Base-by-base conservation (phyloP, 2,329 filamentous ascomycete species). In the Colletotrichum lentis region DNA sequence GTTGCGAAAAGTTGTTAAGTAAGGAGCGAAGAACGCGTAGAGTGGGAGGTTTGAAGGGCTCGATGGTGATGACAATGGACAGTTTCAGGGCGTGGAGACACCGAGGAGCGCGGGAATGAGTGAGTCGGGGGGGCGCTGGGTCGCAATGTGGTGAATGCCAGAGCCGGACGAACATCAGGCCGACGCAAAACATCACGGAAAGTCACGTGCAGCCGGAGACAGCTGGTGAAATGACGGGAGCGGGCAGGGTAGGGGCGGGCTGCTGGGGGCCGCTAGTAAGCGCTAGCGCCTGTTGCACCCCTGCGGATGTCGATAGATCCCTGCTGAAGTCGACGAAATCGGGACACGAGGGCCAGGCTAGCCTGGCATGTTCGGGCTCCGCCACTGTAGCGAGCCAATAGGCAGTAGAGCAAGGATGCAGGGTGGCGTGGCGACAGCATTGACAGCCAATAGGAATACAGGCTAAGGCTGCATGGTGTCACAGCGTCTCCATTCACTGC, bases 71-170 rank as follows among this genome's bases (percentile, higher is more conserved):
- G 67, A 58, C 31, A 53, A 69, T 49, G 67, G 67, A 67, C 18
- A 57, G 67, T 63, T 69, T 58, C 67, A 67, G 67, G 52, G 67
- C 67, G 67, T 69, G 67, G 67, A 56, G 66, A 69, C 67, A 55
- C 57, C 20, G 67, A 69, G 63, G 66, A 69, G 62, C 37, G 67
- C 62, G 67, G 63, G 67, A 69, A 67, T 31, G 63, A 67, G 46
- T 53, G 63, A 52, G 62, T 69, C 63, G 56, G 67, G 67, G 66
- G 67, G 67, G 64, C 57, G 67, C 52, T 41, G 58, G 67, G 44
- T 58, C 46, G 57, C 67, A 67, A 69, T 67, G 67, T 69, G 52
- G 62, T 67, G 67, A 67, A 54, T 35, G 46, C 44, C 64, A 62
- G 57, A 58, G 52, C 49, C 63, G 67, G 63, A 67, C 31, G 52